phyloP scores from a whole-genome alignment of 768 basidiomycete genomes.

The Butyriboletus loyo region DNA sequence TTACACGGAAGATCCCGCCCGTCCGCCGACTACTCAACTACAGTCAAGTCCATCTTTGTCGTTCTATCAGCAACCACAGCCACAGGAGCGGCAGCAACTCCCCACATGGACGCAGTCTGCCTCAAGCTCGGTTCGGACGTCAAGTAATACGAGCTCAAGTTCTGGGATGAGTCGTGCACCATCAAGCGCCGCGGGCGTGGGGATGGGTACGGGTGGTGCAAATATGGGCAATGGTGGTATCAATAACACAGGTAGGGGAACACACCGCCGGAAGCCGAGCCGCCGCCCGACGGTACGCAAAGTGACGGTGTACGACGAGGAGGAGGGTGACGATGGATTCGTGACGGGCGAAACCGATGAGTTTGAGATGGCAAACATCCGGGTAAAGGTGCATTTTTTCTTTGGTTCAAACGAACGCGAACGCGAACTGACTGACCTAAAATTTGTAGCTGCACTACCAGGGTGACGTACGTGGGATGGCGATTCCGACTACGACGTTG shows the following conservation, averaged over 20 bases:
- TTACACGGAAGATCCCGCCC: slow-evolving; percentile 43
- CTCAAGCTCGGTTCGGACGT: not conserved
- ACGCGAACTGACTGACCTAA: not conserved
- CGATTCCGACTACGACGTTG: slow-evolving; percentile 59
- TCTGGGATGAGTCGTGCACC: slow-evolving; percentile 11
- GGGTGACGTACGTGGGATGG: slow-evolving; percentile 84
- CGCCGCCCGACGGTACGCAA: slow-evolving; percentile 40
- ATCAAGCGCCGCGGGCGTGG: slow-evolving; percentile 5
- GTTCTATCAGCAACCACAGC: slow-evolving; percentile 3
- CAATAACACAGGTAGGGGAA: slow-evolving; percentile 32
- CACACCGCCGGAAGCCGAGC: slow-evolving; percentile 48
- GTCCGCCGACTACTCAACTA: slow-evolving; percentile 15
- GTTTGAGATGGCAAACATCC: slow-evolving; percentile 70
- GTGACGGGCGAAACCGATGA: slow-evolving; percentile 72
- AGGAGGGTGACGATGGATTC: slow-evolving; percentile 80
- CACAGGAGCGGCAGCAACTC: not conserved
- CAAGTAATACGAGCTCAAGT: not conserved
- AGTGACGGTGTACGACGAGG: slow-evolving; percentile 57
- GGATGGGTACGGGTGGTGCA: no score
- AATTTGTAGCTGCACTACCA: slow-evolving; percentile 73
- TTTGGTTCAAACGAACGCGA: not conserved
- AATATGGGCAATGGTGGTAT: not conserved
- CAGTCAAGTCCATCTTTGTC: slow-evolving; percentile 18
- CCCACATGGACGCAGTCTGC: slow-evolving; percentile 7
- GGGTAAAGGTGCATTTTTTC: slow-evolving; percentile 64